Evolutionary conservation across 257 asterid species (phyloP).

Genomic region (Misopates orontium): DNA sequence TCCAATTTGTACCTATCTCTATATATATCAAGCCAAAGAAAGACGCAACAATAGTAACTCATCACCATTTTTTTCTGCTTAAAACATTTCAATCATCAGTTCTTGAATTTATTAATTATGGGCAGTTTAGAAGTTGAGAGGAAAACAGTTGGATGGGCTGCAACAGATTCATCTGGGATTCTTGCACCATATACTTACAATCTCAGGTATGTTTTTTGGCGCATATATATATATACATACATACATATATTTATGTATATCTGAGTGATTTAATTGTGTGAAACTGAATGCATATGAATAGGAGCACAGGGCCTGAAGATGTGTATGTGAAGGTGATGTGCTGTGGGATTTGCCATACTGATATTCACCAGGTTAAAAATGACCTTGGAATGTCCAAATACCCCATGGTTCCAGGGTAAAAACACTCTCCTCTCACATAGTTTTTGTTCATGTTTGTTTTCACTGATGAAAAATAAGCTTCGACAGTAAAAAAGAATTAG

Average conservation of each 20-base stretch:
- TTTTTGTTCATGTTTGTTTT: no score
- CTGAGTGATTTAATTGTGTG: background rate
- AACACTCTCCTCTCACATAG: background rate
- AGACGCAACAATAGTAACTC: no score
- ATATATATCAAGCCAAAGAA: background rate
- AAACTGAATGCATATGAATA: constrained; percentile 31
- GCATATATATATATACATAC: background rate
- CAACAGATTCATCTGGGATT: constrained; percentile 80
- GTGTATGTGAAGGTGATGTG: constrained; percentile 70
- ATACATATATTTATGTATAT: no score
- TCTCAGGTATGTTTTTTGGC: constrained; percentile 56
- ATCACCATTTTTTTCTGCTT: background rate
- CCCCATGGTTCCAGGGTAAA: constrained; percentile 98
- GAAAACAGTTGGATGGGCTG: constrained; percentile 76
- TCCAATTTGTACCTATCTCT: background rate
- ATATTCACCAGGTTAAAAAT: constrained; percentile 81
- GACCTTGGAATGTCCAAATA: constrained; percentile 94
- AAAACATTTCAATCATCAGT: background rate
- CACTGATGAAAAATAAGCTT: no score
- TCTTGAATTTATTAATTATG: constrained; percentile 26
- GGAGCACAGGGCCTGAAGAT: constrained; percentile 79
- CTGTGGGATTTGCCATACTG: constrained; percentile 92
- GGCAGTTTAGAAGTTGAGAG: constrained; percentile 69
- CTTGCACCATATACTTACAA: constrained; percentile 74
- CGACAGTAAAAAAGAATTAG: no score